Evolutionary conservation across 257 asterid genomes (phyloP), one percentile per base, ranked within the genome.

Genomic region (Catharanthus roseus): DNA sequence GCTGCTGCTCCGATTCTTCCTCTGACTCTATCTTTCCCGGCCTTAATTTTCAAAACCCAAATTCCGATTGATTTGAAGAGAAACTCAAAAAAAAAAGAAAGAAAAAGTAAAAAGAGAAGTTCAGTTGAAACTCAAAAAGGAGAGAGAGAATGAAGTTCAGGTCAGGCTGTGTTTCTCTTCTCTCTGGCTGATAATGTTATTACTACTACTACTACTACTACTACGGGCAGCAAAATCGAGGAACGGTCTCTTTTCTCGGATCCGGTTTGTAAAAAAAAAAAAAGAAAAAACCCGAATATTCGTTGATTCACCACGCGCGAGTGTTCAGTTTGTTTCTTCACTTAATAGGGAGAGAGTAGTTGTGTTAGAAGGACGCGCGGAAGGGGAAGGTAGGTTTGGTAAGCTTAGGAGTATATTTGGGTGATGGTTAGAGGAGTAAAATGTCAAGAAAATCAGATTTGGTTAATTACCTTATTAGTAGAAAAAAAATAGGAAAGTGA

Each of bases 161-260:
- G 73, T 26, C 13, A 10, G 53, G 0, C 55, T 3, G 67, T 57
- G 23, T 53, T 55, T 28, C 39, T 26, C 44, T 42, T 3, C 7
- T 38, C 3, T 3, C n/a, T n/a, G n/a, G n/a, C 42, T 67, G 2
- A 6, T 44, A 66, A 10, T 42, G 53, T 69, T 38, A 64, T 38
- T 77, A 50, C 62, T 19, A 42, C 18, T 3, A 38, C 42, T 38
- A 38, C 8, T 3, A 38, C 42, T 38, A 38, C 42, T 38, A 38
- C 42, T 3, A 38, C 42, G 42, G 70, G 68, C 85, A 72, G 73
- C 33, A 19, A n/a, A 2, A 74, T 73, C 87, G 90, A 87, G 91
- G 84, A 89, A 90, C 95, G 95, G 95, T 85, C 96, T 79, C 82
- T 81, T 78, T 78, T 80, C 73, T 83, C 38, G 83, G 87, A 84